Percentiles rank a stretch among this genome's conserved stretches.
Evolutionary conservation across 164 flowering plant species (phyloP).

Genomic region (Platanus orientalis): DNA sequence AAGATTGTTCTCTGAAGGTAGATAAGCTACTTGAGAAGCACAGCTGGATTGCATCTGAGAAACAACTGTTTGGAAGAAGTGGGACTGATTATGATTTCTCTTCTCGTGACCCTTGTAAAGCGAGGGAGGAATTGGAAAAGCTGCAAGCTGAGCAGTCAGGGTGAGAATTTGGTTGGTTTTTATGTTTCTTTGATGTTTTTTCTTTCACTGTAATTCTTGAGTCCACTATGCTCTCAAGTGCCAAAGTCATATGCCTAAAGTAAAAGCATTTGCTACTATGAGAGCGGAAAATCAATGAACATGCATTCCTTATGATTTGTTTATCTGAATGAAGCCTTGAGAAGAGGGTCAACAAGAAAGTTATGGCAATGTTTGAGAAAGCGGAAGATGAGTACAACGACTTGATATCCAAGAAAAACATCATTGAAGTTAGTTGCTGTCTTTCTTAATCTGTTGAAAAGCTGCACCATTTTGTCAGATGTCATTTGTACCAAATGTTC

Average conservation of each 20-base stretch:
- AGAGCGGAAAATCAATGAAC: not conserved
- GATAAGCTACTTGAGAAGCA: conserved; percentile 83
- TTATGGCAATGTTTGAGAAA: conserved; percentile 99
- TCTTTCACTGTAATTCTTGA: not conserved
- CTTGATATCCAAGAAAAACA: conserved; percentile 85
- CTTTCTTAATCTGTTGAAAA: conserved; percentile 1
- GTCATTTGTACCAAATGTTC: not conserved
- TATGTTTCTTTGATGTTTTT: not conserved
- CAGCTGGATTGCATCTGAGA: conserved; percentile 92
- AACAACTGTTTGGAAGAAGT: conserved; percentile 81
- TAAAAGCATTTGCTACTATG: not conserved
- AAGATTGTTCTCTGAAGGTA: conserved; percentile 81
- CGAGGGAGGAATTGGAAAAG: conserved; percentile 70
- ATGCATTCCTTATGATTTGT: not conserved
- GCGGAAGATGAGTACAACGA: conserved; percentile 97
- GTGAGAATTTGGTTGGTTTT: conserved; percentile 24
- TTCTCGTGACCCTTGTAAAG: conserved; percentile 68
- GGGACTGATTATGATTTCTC: conserved; percentile 93
- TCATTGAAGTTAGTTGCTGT: conserved; percentile 67
- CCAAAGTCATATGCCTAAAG: not conserved
- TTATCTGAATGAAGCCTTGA: conserved; percentile 57
- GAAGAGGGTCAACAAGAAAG: conserved; percentile 98
- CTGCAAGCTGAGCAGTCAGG: conserved; percentile 85
- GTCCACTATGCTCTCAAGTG: not conserved
- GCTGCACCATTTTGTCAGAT: not conserved